These are phyloP conservation scores for Bothriochloa decipiens DNA, from an alignment of 176 grass and related monocot genomes.

Conservation along the genomic window DNA sequence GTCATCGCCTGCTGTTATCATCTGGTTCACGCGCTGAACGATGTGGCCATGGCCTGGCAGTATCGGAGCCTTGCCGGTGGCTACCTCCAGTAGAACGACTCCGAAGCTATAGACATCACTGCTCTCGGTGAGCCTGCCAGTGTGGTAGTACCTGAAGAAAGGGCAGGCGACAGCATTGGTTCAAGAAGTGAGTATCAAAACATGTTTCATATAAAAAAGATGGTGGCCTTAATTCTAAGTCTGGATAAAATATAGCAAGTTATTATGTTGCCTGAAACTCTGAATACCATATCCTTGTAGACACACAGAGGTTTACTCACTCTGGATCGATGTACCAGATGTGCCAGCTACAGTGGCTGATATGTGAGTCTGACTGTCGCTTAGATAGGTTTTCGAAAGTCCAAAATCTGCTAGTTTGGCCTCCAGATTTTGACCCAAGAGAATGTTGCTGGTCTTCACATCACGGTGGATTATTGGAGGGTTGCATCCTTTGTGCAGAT, in stretches of 20 bases:
- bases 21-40: background rate
- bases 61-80: constrained; percentile 14
- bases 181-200: background rate
- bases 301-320: constrained; percentile 23
- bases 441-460: constrained; percentile 60
- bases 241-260: too few species aligned
- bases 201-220: too few species aligned
- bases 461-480: constrained; percentile 53
- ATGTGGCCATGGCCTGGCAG: background rate
- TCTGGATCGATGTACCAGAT: constrained; percentile 58
- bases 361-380: constrained; percentile 28
- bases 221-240: too few species aligned
- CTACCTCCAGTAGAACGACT: constrained; percentile 1
- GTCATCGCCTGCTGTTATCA: background rate
- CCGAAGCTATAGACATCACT: constrained; percentile 52
- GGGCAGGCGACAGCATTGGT: background rate
- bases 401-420: constrained; percentile 60
- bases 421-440: constrained; percentile 37
- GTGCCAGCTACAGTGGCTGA: constrained; percentile 37
- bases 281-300: too few species aligned
- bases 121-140: constrained; percentile 6
- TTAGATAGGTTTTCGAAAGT: constrained; percentile 36
- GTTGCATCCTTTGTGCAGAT: constrained; percentile 47
- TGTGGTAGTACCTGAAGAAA: constrained; percentile 13
- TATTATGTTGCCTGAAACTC: too few species aligned